A percentile compares a stretch with the other conserved stretches of the same genome.
phyloP scores from a whole-genome alignment of 2,329 filamentous ascomycete genomes.

The Hypoxylon sp. region DNA sequence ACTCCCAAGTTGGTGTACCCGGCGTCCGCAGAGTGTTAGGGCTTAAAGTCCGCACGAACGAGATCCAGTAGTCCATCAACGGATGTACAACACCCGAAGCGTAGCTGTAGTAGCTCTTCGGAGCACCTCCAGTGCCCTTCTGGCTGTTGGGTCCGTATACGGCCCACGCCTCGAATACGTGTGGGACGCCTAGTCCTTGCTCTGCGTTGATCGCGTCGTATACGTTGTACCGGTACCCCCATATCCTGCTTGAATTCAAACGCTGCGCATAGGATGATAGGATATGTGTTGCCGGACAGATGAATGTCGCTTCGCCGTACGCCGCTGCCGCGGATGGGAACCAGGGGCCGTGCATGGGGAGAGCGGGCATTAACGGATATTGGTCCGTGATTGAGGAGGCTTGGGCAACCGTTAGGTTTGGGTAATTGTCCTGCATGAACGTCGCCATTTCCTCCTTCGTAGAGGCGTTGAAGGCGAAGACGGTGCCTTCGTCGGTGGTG shows the following conservation, averaged over 20 bases:
- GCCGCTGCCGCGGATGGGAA: constrained; percentile 54
- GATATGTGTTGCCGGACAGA: constrained; percentile 53
- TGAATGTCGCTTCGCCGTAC: constrained; percentile 63
- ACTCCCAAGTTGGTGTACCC: constrained; percentile 60
- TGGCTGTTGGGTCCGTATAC: constrained; percentile 64
- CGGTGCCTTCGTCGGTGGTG: constrained; percentile 62
- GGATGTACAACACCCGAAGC: constrained; percentile 63
- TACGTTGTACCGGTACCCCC: constrained; percentile 67
- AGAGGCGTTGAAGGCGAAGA: constrained; percentile 60
- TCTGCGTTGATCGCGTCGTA: constrained; percentile 56
- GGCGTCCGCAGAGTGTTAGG: constrained; percentile 58
- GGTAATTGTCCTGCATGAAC: constrained; percentile 66
- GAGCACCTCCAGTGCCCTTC: constrained; percentile 46
- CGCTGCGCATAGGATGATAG: constrained; percentile 54
- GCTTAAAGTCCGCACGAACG: constrained; percentile 63
- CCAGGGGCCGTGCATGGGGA: constrained; percentile 61
- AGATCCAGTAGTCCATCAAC: constrained; percentile 66
- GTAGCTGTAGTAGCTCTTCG: constrained; percentile 60
- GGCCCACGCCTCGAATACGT: constrained; percentile 64
- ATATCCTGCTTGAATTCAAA: constrained; percentile 49
- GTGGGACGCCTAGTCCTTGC: constrained; percentile 63
- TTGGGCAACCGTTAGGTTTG: constrained; percentile 58
- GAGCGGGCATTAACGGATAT: constrained; percentile 59
- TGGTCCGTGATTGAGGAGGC: constrained; percentile 55
- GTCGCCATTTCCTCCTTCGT: constrained; percentile 54